Evolutionary conservation across 352 stramenopile species (phyloP), one percentile per base, ranked within the genome.

Genomic region (Phytophthora capsici): DNA sequence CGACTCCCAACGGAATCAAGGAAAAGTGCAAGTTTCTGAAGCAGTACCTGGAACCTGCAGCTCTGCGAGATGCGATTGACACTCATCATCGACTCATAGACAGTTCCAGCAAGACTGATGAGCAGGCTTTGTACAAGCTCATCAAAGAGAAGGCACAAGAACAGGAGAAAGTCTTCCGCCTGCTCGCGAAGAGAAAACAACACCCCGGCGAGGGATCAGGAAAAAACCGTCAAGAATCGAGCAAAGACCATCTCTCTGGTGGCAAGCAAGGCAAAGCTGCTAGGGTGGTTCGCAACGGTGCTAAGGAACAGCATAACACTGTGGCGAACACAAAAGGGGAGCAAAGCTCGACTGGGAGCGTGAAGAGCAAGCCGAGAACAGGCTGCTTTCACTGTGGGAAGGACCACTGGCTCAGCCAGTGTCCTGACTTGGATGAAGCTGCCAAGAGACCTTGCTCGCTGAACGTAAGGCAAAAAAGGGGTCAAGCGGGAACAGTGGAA

Each of bases 91-190:
- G 45, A 1, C 38, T 68, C 14, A 50, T 48, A 0, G 56, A 69
- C 6, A 3, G 3, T 0, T 7, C 9, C 0, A 40, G 53, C 16
- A 58, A 66, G 6, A 22, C 37, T 3, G 38, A 64, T 12, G 49
- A 61, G 43, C 22, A 53, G 14, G 17, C n/a, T 16, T 2, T 73
- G 2, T 73, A 70, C 41, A 26, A 28, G 4, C 16, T 72, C 2
- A 30, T 68, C 0, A 60, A 54, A 2, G 63, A 66, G 5, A 70
- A 73, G n/a, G 54, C 55, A 2, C 38, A 70, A 4, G 57, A 73
- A 40, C 58, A 73, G 22, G 63, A 73, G 10, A 68, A 66, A 12
- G 9, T 54, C 2, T 63, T 41, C 14, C 37, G 22, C 7, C 14
- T 55, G 3, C 32, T 62, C 3, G 13, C 17, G 0, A 69, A 53